Evolutionary conservation across 148 eudicot species (phyloP), one percentile per base, ranked within the genome.

Genomic region (Euryodendron excelsum): DNA sequence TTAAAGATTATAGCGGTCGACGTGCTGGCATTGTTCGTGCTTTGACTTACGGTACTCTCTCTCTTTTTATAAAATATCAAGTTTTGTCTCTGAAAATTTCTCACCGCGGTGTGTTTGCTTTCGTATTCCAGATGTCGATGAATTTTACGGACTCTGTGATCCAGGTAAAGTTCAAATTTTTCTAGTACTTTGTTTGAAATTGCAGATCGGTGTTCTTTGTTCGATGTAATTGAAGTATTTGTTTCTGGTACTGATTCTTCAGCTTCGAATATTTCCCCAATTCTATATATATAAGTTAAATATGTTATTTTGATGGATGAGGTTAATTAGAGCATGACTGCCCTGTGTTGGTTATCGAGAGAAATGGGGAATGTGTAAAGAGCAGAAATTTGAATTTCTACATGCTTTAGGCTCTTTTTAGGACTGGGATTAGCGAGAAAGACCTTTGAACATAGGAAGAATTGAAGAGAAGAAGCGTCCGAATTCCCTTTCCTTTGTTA

Each of bases 81-180:
- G 39, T 72, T 68, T 69, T 72, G 78, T n/a, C n/a, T 28, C 50
- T 30, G 0, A 8, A 61, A 33, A 9, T 17, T 2, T 27, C 55
- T 79, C 36, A 71, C 41, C 15, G 10, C 6, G 9, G 44, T 64
- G 79, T 76, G 77, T 77, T 74, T 56, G 30, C 36, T 60, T 78
- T 81, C 82, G 31, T 61, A 61, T 70, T 62, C 56, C 88, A 96
- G 99, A 96, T 86, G 99, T 96, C 75, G 98, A 96, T 47, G 97
- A 91, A 78, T 96, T 96, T 59, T 96, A 90, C 50, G 88, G 89
- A 15, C 92, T 90, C 72, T 96, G 99, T 78, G 97, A 93, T 89
- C 99, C 98, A 78, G 99, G 99, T 96, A 82, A 78, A 72, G 50
- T 44, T 37, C 11, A 31, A 61, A 36, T 77, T 64, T 23, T 73